Evolutionary conservation across 345 rosid genomes (phyloP).

Genomic region (Laguncularia racemosa): DNA sequence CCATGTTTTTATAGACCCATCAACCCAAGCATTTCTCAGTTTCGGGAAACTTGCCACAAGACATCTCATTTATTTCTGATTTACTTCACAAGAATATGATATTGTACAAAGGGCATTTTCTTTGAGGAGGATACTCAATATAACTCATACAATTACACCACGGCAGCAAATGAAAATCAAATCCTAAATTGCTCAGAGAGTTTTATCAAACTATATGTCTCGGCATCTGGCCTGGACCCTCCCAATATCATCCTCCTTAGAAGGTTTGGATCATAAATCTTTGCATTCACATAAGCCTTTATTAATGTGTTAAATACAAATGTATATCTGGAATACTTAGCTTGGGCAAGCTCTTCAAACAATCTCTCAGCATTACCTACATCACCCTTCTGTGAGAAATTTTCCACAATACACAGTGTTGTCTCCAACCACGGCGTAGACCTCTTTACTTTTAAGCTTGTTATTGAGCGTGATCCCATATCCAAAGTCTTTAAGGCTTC

Average conservation of each 20-base stretch:
- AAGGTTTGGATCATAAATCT: constrained; percentile 54
- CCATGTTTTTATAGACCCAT: too few relatives aligned
- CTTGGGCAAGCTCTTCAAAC: constrained; percentile 58
- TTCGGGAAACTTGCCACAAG: too few relatives aligned
- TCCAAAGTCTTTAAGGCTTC: constrained; percentile 71
- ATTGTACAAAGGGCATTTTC: too few relatives aligned
- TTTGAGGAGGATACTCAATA: too few relatives aligned
- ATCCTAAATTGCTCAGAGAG: constrained; percentile 50
- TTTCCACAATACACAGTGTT: constrained; percentile 57
- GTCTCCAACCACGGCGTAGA: constrained; percentile 92
- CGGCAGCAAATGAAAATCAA: neutral
- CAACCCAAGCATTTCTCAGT: too few relatives aligned
- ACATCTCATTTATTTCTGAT: too few relatives aligned
- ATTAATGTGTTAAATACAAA: constrained; percentile 78
- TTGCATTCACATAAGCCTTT: constrained; percentile 77
- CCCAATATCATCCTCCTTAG: constrained; percentile 90
- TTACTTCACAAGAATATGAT: too few relatives aligned
- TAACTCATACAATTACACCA: too few relatives aligned
- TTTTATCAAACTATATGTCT: constrained; percentile 78
- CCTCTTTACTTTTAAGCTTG: constrained; percentile 43
- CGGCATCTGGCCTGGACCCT: constrained; percentile 91
- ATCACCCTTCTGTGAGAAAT: constrained; percentile 74
- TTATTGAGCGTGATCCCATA: constrained; percentile 33
- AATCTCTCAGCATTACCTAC: constrained; percentile 60
- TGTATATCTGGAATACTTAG: constrained; percentile 59